Conservation (phyloP, 345 rosid species). For the Eucalyptus sp. region DNA sequence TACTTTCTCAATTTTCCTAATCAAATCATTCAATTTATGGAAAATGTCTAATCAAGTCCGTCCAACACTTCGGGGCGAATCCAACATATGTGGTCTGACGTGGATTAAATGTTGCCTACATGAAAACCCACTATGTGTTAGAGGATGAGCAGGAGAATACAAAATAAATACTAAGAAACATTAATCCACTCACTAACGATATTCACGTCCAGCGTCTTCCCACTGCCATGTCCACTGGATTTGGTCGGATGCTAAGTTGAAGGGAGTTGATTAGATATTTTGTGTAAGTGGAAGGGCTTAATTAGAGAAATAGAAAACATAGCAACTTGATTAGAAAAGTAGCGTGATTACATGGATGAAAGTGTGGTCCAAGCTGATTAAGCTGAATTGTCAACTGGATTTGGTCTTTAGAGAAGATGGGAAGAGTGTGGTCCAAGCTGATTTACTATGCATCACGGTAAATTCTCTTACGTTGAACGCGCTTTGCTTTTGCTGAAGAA, state of each 20-base stretch:
- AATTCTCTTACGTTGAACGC: background rate
- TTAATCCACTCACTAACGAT: background rate
- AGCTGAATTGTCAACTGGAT: no score
- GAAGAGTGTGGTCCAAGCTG: background rate
- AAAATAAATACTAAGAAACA: rapidly evolving
- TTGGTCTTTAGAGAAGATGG: background rate
- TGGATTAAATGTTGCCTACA: background rate
- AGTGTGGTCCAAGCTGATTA: background rate
- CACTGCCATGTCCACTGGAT: background rate
- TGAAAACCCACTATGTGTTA: background rate
- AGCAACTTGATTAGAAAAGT: background rate
- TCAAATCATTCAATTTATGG: background rate
- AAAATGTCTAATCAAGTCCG: background rate
- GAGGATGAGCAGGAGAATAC: background rate
- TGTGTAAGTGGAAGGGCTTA: background rate
- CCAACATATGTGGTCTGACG: background rate
- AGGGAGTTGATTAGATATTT: background rate
- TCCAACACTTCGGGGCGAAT: background rate
- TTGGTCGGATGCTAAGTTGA: rapidly evolving
- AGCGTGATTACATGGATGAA: background rate
- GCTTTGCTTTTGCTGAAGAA: background rate
- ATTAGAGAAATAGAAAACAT: background rate
- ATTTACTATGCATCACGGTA: background rate
- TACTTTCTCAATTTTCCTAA: background rate
- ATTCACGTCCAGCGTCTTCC: rapidly evolving